Evolutionary conservation across 2,329 filamentous ascomycete species (phyloP).

Genomic region (Drechslerella dactyloides): DNA sequence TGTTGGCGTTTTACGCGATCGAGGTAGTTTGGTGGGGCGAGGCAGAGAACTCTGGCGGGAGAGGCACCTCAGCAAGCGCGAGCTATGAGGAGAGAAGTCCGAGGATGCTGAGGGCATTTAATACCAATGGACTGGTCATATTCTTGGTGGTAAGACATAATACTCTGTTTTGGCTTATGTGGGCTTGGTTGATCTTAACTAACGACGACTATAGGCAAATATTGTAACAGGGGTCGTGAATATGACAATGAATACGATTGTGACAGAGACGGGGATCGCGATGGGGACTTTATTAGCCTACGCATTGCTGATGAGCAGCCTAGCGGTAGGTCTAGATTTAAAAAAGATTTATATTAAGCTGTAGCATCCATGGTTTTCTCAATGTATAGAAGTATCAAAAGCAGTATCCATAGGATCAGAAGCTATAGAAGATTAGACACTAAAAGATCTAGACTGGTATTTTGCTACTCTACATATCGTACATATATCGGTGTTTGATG

Average conservation of each 20-base stretch:
- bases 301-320: conserved; percentile 68
- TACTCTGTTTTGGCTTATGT: not conserved
- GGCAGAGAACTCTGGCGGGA: conserved; percentile 67
- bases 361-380: conserved; percentile 56
- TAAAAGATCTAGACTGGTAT: conserved; percentile 71
- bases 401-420: conserved; percentile 5
- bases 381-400: not conserved
- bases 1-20: conserved; percentile 77
- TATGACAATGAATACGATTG: conserved; percentile 80
- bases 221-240: conserved; percentile 88
- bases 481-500: not conserved
- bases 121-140: conserved; percentile 82
- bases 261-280: conserved; percentile 68
- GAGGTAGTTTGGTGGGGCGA: conserved; percentile 78
- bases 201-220: conserved; percentile 66
- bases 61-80: conserved; percentile 65
- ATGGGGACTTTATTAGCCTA: conserved; percentile 80
- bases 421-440: conserved; percentile 58
- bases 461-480: conserved; percentile 31
- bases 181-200: not conserved
- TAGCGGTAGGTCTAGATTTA: conserved; percentile 65
- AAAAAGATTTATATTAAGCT: conserved; percentile 73
- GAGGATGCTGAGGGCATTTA: conserved; percentile 79
- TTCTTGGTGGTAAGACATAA: conserved; percentile 68
- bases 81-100: conserved; percentile 73